phyloP scores from a whole-genome alignment of 371 early-diverging fungal species.

The Capillidium heterosporum region DNA sequence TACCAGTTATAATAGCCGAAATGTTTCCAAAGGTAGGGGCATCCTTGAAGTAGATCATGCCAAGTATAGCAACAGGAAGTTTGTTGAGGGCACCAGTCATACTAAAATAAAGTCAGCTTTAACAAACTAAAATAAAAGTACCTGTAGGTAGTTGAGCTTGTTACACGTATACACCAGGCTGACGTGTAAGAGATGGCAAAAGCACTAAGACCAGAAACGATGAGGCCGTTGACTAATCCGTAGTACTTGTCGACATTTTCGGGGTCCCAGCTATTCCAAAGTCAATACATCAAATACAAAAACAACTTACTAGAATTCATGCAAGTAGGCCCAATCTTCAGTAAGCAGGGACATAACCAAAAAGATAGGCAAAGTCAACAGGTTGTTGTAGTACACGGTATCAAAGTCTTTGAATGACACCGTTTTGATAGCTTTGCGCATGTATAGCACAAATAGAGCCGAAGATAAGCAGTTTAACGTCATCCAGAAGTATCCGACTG shows the following conservation, averaged over 20 bases:
- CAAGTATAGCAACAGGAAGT: slow-evolving; percentile 86
- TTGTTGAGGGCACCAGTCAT: slow-evolving; percentile 99
- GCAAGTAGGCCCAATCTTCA: slow-evolving; percentile 50
- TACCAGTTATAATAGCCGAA: slow-evolving; percentile 60
- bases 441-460: slow-evolving; percentile 72
- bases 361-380: slow-evolving; percentile 75
- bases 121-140: slow-evolving; percentile 4
- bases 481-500: slow-evolving; percentile 87
- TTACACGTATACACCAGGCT: slow-evolving; percentile 89
- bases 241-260: not conserved
- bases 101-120: slow-evolving; percentile 15
- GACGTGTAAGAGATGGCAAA: slow-evolving; percentile 86
- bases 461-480: slow-evolving; percentile 77
- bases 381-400: slow-evolving; percentile 91
- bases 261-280: not conserved
- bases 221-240: not conserved
- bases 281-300: not conserved
- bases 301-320: slow-evolving; percentile 29
- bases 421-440: slow-evolving; percentile 72
- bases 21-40: slow-evolving; percentile 62
- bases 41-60: slow-evolving; percentile 87
- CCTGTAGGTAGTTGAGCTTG: slow-evolving; percentile 87
- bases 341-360: slow-evolving; percentile 48
- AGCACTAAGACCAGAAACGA: slow-evolving; percentile 42
- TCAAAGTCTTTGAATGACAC: slow-evolving; percentile 86